A percentile compares a stretch with the other conserved stretches of the same genome.
phyloP scores from a whole-genome alignment of 768 basidiomycete species.

The Tricholoma flavovirens region DNA sequence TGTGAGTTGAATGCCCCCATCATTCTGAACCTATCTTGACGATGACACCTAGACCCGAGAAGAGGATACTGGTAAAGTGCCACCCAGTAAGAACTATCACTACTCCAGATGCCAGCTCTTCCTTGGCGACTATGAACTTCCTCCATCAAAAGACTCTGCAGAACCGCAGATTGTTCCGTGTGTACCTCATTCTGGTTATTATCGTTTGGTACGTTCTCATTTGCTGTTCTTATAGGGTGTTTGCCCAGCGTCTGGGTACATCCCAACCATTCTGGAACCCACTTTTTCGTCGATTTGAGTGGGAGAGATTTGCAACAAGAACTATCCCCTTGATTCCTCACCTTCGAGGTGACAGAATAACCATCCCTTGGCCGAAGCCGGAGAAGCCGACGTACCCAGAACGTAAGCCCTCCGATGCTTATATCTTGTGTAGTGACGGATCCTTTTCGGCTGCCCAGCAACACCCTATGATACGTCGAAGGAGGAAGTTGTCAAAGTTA shows the following conservation, averaged over 20 bases:
- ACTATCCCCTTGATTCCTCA: conserved; percentile 55
- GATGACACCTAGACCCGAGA: conserved; percentile 13
- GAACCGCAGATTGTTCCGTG: conserved; percentile 42
- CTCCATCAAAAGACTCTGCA: conserved; percentile 32
- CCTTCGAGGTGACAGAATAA: conserved; percentile 33
- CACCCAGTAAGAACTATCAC: conserved; percentile 49
- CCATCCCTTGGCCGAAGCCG: conserved; percentile 68
- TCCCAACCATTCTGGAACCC: conserved; percentile 57
- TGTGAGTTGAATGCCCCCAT: conserved; percentile 17
- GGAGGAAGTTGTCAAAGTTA: conserved; percentile 59
- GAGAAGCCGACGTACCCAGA: conserved; percentile 36
- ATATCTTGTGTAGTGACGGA: neutral
- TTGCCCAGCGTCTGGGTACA: conserved; percentile 65
- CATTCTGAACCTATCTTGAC: conserved; percentile 1
- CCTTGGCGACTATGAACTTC: conserved; percentile 60
- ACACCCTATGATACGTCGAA: conserved; percentile 58
- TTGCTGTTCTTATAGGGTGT: conserved; percentile 47
- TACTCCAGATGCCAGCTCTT: conserved; percentile 81
- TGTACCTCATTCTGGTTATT: conserved; percentile 17
- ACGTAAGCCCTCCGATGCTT: conserved; percentile 28
- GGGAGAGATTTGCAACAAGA: conserved; percentile 66
- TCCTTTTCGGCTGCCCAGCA: conserved; percentile 29
- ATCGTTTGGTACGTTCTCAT: neutral
- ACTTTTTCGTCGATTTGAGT: conserved; percentile 51
- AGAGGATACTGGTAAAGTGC: conserved; percentile 24